These are phyloP conservation scores for Thyridium curvatum DNA, from an alignment of 2,329 filamentous ascomycete species.

Conservation along the genomic window DNA sequence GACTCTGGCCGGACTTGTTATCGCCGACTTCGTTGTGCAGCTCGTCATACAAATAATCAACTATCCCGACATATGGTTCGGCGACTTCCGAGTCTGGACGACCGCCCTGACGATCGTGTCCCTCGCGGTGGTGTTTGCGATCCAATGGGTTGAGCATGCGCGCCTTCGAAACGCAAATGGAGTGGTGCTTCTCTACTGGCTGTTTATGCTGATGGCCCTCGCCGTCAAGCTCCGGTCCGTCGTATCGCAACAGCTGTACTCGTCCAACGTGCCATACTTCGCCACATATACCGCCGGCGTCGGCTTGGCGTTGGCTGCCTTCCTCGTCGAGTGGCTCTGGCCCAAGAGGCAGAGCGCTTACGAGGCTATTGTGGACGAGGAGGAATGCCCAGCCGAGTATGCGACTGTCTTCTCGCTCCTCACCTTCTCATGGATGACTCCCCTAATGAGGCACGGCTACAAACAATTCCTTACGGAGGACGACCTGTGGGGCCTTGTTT, in stretches of 20 bases:
- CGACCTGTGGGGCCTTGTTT: conserved; percentile 88
- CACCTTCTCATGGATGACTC: conserved; percentile 98
- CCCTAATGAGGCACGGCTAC: conserved; percentile 93
- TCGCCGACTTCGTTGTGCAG: conserved; percentile 64
- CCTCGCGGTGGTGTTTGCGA: conserved; percentile 64
- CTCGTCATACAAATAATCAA: conserved; percentile 68
- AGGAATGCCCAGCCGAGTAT: conserved; percentile 74
- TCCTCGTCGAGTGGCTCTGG: conserved; percentile 77
- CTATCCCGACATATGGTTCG: conserved; percentile 63
- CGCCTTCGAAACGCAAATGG: conserved; percentile 80
- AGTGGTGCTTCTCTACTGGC: conserved; percentile 87
- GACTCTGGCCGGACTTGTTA: conserved; percentile 59
- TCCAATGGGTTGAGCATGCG: conserved; percentile 84
- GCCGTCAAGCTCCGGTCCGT: conserved; percentile 81
- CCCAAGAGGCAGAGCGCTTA: conserved; percentile 67
- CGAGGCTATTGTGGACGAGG: conserved; percentile 50
- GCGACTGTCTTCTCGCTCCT: conserved; percentile 89
- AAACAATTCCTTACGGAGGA: conserved; percentile 87
- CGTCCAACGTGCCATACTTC: conserved; percentile 66
- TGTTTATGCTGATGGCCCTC: conserved; percentile 73
- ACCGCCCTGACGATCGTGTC: conserved; percentile 67
- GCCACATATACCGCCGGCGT: conserved; percentile 67
- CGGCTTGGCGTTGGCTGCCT: conserved; percentile 63
- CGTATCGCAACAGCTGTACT: conserved; percentile 68
- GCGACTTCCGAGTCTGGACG: conserved; percentile 83